phyloP scores from a whole-genome alignment of 768 basidiomycete genomes.

The Kwoniella sp. region DNA sequence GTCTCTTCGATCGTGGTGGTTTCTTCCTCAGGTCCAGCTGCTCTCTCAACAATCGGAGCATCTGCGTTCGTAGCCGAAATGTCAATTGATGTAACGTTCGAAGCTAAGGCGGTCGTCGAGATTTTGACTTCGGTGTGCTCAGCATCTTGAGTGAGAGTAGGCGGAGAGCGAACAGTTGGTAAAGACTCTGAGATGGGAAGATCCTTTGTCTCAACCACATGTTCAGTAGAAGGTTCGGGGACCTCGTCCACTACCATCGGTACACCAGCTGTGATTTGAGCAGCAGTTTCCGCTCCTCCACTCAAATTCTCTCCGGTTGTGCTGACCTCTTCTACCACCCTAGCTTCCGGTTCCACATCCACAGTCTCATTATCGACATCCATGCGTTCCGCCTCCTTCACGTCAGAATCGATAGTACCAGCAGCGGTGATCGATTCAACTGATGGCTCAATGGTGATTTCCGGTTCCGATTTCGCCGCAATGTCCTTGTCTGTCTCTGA shows the following conservation, averaged over 20 bases:
- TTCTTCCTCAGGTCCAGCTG: no score
- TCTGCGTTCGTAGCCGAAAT: no score
- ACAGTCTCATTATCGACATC: neutral
- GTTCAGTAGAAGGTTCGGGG: neutral
- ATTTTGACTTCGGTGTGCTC: neutral
- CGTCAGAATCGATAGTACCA: no score
- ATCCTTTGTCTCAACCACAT: neutral
- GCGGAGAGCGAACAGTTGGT: neutral
- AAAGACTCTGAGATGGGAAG: neutral
- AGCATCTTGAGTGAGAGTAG: neutral
- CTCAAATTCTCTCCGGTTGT: neutral
- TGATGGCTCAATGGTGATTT: no score
- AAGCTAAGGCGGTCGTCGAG: no score
- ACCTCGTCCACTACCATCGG: neutral
- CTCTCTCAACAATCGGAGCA: no score
- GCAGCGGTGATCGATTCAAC: no score
- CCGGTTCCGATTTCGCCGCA: neutral
- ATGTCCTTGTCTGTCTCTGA: no score
- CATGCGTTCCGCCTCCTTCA: neutral
- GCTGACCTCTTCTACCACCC: neutral
- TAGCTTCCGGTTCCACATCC: neutral
- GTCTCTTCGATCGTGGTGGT: no score
- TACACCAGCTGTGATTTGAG: neutral
- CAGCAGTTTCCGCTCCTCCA: neutral
- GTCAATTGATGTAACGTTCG: no score